phyloP scores from a whole-genome alignment of 441 rosid species.

The Breynia disticha region DNA sequence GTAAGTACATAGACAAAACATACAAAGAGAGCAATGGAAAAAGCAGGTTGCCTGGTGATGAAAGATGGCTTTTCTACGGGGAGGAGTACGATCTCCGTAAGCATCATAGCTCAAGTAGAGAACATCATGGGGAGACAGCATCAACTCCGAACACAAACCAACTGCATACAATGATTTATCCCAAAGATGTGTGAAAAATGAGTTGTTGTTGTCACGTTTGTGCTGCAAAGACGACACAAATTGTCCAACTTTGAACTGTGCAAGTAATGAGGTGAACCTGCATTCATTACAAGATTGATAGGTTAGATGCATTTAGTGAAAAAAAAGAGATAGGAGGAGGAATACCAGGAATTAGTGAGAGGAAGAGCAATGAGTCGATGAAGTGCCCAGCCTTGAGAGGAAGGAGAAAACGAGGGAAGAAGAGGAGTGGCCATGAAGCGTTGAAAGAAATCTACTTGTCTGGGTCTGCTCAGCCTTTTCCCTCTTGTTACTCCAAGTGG shows the following conservation, averaged over 20 bases:
- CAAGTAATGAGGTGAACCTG: slow-evolving; percentile 64
- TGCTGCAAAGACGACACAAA: slow-evolving; percentile 40
- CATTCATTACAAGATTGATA: not conserved
- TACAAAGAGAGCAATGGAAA: not conserved
- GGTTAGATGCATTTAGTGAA: not conserved
- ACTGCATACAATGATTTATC: slow-evolving; percentile 72
- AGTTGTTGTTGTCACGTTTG: slow-evolving; percentile 28
- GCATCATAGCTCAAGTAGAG: slow-evolving; percentile 52
- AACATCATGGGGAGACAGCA: slow-evolving; percentile 52
- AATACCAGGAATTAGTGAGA: slow-evolving; percentile 50
- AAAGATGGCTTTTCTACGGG: slow-evolving; percentile 59
- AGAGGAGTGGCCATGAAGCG: slow-evolving; percentile 80
- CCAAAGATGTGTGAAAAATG: slow-evolving; percentile 27
- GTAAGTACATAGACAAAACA: too few relatives aligned
- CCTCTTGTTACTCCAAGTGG: slow-evolving; percentile 76
- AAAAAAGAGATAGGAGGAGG: not conserved
- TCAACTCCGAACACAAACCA: slow-evolving; percentile 66
- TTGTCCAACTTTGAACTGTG: slow-evolving; percentile 68
- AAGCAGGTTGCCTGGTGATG: slow-evolving; percentile 43
- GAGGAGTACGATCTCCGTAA: slow-evolving; percentile 23
- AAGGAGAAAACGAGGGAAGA: slow-evolving; percentile 49
- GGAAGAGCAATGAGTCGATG: slow-evolving; percentile 61
- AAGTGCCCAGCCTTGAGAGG: slow-evolving; percentile 38
- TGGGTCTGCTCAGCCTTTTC: slow-evolving; percentile 54
- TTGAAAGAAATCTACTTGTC: slow-evolving; percentile 75